Evolutionary conservation across 192 early-diverging fungal genomes (phyloP), one percentile per base, ranked within the genome.

Genomic region (Rhizoclosmatium globosum): DNA sequence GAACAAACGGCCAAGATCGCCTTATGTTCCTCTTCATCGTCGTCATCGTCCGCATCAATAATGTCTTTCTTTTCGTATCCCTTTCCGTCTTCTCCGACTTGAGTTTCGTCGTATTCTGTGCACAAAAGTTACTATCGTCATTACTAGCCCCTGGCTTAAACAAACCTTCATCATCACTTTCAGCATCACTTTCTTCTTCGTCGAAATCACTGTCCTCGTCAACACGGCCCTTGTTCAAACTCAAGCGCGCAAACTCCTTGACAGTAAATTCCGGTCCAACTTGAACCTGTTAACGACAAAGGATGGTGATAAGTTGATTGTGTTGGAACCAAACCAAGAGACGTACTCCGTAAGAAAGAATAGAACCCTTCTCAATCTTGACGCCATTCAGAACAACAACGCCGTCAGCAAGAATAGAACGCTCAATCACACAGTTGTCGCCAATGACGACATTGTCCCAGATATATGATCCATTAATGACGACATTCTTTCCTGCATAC

Each of bases 391-490:
- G 79, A 17, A 99, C 72, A 4, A 82, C 78, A 0, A 91, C 95
- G 60, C 89, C 81, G 68, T 92, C 84, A 2, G 92, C 97, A 45
- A 99, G 66, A 62, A 99, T 96, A 13, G 92, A 89, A 21, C 87
- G 74, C 45, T 86, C 82, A 23, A 99, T 85, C 7, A 78, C 78
- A 66, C 91, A 92, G 74, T 92, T 89, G 74, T 92, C 85, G 42
- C 83, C 92, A 57, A 98, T 91, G 19, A 78, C 83, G 13, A 89
- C 87, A 66, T 88, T 86, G 79, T 95, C 93, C 93, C 95, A 97
- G 68, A 99, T 84, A 68, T 95, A 97, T 3, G 94, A 92, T 42
- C 91, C 92, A 43, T 94, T 86, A 58, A 99, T 92, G 46, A 84
- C 81, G 15, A 95, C 93, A 77, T 94, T 89, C 39, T 87, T 86